Evolutionary conservation across 2,329 filamentous ascomycete species (phyloP).

Genomic region (Leptodontidium sp.): DNA sequence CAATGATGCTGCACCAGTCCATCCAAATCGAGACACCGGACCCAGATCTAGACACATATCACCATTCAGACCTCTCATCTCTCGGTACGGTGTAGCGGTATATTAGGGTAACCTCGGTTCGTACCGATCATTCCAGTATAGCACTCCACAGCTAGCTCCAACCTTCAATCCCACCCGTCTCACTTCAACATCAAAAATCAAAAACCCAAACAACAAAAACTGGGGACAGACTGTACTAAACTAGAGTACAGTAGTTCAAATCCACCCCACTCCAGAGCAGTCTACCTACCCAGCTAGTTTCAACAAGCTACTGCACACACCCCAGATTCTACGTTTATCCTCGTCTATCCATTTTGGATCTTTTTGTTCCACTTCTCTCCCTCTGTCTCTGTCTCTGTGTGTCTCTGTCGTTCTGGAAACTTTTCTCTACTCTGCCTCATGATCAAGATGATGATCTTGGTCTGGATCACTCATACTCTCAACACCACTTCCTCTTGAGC

Average conservation of each 20-base stretch:
- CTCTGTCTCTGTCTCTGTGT: neutral
- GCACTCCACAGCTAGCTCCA: neutral
- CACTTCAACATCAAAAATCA: neutral
- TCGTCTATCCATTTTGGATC: constrained; percentile 15
- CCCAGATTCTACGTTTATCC: constrained; percentile 11
- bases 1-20: neutral
- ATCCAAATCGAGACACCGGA: neutral
- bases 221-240: neutral
- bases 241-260: neutral
- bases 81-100: neutral
- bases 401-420: neutral
- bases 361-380: neutral
- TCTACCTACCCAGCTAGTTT: neutral
- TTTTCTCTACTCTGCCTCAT: neutral
- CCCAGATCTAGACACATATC: neutral
- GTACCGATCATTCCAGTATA: constrained; percentile 15
- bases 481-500: neutral
- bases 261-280: too few species aligned
- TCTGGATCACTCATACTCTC: neutral
- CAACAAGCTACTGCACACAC: constrained; percentile 14
- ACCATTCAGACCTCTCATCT: neutral
- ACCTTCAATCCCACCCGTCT: neutral
- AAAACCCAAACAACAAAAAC: neutral
- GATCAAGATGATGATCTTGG: neutral
- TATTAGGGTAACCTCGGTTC: constrained; percentile 7